Base-by-base conservation (phyloP, 257 asterid species). In the Euphrasia confusa region DNA sequence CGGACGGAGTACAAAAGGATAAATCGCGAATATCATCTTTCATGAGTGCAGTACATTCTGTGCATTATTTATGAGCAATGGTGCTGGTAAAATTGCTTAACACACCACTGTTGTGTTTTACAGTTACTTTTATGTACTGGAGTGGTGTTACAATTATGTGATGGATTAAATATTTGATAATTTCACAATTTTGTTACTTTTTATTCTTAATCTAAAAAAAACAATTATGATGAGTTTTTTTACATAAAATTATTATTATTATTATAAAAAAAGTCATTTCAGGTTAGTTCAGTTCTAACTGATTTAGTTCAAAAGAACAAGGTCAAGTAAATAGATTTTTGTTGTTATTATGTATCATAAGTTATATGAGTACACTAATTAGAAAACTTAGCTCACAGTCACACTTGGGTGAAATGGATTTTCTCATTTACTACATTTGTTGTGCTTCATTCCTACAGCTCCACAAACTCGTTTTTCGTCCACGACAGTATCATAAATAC, bases 371-470 rank as follows among this genome's bases (percentile, higher is more conserved):
- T n/a, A n/a, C n/a, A n/a, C n/a, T 3, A 44, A 40, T 40, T 13
- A 0, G 3, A 11, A 44, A 13, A 12, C 52, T 2, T 13, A 45
- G 52, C 55, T 49, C 55, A 30, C 40, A 6, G 10, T 35, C 40
- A 35, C 18, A 49, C 26, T 49, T 49, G 27, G 17, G 55, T 37
- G 6, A 69, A 54, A 63, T 71, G 95, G 11, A 69, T 72, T 77
- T 91, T 88, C 63, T 88, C 98, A 5, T 74, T 76, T 26, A 65
- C 60, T 30, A 63, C 60, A 73, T 60, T 74, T 59, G 75, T 47
- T 0, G 79, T 21, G 32, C 82, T 68, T 67, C 97, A 95, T 70
- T 86, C 98, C 98, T 97, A 92, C 71, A 92, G 78, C 79, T 89
- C 95, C 10, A 70, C 73, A 13, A 92, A 80, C 58, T 92, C 97